phyloP scores from a whole-genome alignment of 1,284 basidiomycete species.

The Irpex sp. region DNA sequence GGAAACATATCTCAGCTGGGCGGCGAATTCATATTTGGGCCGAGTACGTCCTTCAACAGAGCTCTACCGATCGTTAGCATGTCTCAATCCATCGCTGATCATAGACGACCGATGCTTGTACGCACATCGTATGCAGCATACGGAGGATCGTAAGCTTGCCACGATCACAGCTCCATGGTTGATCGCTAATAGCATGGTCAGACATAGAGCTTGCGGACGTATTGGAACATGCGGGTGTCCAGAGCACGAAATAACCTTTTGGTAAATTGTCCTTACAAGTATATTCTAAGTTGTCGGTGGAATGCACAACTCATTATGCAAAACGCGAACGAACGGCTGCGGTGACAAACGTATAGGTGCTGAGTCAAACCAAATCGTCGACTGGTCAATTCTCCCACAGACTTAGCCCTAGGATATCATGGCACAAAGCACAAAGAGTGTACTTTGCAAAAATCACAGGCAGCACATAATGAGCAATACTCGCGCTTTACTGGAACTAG shows the following conservation, averaged over 20 bases:
- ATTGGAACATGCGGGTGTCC: slow-evolving; percentile 30
- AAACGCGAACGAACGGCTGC: too few relatives aligned
- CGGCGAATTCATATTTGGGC: slow-evolving; percentile 60
- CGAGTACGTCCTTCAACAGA: slow-evolving; percentile 33
- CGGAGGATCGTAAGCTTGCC: slow-evolving; percentile 52
- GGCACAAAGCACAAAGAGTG: too few relatives aligned
- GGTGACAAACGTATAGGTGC: too few relatives aligned
- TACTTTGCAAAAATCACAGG: too few relatives aligned
- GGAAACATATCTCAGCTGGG: slow-evolving; percentile 58
- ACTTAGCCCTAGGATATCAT: too few relatives aligned
- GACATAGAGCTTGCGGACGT: slow-evolving; percentile 44
- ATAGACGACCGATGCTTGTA: slow-evolving; percentile 38
- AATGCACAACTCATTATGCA: too few relatives aligned
- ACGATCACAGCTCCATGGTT: neutral
- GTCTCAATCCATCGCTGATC: neutral
- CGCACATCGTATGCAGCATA: slow-evolving; percentile 55
- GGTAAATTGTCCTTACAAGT: neutral
- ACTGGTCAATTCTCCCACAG: too few relatives aligned
- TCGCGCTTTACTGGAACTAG: too few relatives aligned
- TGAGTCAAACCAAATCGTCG: too few relatives aligned
- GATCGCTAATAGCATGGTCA: slow-evolving; percentile 14
- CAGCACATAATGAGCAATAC: too few relatives aligned
- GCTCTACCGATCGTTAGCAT: neutral
- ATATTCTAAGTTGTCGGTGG: too few relatives aligned
- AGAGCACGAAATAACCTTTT: slow-evolving; percentile 17